Evolutionary conservation across 208 protist genomes (phyloP), one percentile per base, ranked within the genome.

Genomic region (Wallacemonas sp.): DNA sequence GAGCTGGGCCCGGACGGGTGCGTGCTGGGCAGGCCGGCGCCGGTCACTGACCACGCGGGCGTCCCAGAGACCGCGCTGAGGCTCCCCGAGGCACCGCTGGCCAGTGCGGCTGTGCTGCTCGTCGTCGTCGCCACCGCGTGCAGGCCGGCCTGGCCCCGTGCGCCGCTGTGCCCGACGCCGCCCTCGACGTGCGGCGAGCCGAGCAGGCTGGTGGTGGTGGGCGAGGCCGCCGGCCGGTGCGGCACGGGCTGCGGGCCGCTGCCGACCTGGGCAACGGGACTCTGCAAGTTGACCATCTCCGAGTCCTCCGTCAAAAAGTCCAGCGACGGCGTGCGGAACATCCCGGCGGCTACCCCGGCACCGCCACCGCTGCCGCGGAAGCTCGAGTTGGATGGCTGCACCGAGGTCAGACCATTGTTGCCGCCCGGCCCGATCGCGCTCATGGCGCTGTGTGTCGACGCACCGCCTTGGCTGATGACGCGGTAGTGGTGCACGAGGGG

Each of bases 401-500:
- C 18, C 26, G 48, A 33, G 10, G 29, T 7, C 48, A 20, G 48
- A 5, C 5, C 10, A 18, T 25, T 14, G 5, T 4, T 22, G 2
- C 10, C 23, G 20, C 48, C 42, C 42, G 18, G 7, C 20, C 42
- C 42, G 20, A 4, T 48, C 11, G 11, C 48, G 48, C 48, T 55
- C 25, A 55, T 32, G 23, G 18, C 26, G 48, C 48, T 55, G 48
- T 55, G 48, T 7, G 48, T 33, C 10, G 48, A 55, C 25, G 48
- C 48, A 7, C 48, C 48, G 48, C 48, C 48, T 31, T 55, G 48
- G 48, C 48, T 55, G 48, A 55, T 31, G 25, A 55, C 48, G 48
- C 48, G 48, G 26, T 55, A 55, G 48, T 55, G 48, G 29, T 55
- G 48, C 22, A 68, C 55, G 20, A 55, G 70, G 36, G 50, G 75